Conservation (phyloP, 306 rosid genomes). For the Ammopiptanthus mongolicus region DNA sequence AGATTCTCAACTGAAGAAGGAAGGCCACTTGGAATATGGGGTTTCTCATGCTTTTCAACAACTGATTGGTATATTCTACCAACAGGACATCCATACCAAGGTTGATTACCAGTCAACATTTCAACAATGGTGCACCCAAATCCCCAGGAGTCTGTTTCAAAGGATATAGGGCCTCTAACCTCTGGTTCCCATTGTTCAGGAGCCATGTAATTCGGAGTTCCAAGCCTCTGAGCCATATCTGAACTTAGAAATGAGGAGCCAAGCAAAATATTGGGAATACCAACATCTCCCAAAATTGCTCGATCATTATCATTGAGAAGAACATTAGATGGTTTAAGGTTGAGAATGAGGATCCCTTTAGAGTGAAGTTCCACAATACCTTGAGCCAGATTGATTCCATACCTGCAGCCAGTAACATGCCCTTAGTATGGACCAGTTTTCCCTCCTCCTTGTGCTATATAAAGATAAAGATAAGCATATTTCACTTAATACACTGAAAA, state of each 20-base stretch:
- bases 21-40: constrained; percentile 73
- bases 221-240: constrained; percentile 62
- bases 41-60: constrained; percentile 74
- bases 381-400: constrained; percentile 67
- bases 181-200: constrained; percentile 97
- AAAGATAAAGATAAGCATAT: constrained; percentile 1
- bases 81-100: constrained; percentile 74
- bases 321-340: constrained; percentile 72
- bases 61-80: constrained; percentile 53
- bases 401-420: constrained; percentile 52
- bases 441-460: not conserved
- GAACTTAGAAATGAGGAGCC: constrained; percentile 55
- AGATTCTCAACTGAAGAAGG: constrained; percentile 69
- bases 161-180: constrained; percentile 78
- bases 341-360: constrained; percentile 61
- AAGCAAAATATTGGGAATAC: constrained; percentile 68
- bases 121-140: constrained; percentile 85
- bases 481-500: constrained; percentile 5
- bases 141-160: constrained; percentile 94
- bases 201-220: constrained; percentile 95
- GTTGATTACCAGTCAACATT: constrained; percentile 83
- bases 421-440: constrained; percentile 9
- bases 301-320: constrained; percentile 63
- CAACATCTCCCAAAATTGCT: constrained; percentile 84
- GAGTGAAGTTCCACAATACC: constrained; percentile 73